Evolutionary conservation across 2,329 filamentous ascomycete genomes (phyloP), one percentile per base, ranked within the genome.

Genomic region (Neofusicoccum kwambonambiense): DNA sequence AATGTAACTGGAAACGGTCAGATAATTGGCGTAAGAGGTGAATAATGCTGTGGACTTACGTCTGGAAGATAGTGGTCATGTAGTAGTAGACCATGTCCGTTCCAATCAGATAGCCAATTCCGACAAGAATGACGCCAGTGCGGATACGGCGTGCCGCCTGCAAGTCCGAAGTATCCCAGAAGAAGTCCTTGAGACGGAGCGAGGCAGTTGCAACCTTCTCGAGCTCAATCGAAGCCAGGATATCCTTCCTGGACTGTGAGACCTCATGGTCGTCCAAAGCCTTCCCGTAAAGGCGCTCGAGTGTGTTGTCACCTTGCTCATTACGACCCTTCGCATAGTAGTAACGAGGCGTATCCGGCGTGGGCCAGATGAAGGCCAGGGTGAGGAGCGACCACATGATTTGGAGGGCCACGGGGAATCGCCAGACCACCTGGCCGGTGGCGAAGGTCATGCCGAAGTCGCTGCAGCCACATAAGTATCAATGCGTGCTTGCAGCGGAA

Each of bases 81-180:
- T 64, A 64, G 42, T 64, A 64, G 62, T 73, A 73, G 61, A 80
- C 78, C 65, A 78, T 76, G 67, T 80, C 78, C 66, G 78, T 76
- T 13, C 76, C 78, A 19, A 77, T 78, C 69, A 79, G 75, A 66
- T 79, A 77, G n/a, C 77, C 75, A 13, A 79, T 74, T 13, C 70
- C 74, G 62, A 79, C 77, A 68, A 79, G 76, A n/a, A 77, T 68
- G 19, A 74, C 66, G 70, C 78, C 78, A 13, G 75, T 74, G 17
- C 74, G 71, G 5, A 74, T 73, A 31, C 72, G 68, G 12, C 68
- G 69, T 8, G 70, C 70, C 12, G 72, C 71, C 64, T 73, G 71
- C 39, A 50, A 69, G 66, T 15, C 67, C 64, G 41, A 51, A 35
- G 45, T 68, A 37, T 69, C 67, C 49, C 54, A 66, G 65, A 71